phyloP scores from a whole-genome alignment of 768 basidiomycete species.

The Pholiota conissans region DNA sequence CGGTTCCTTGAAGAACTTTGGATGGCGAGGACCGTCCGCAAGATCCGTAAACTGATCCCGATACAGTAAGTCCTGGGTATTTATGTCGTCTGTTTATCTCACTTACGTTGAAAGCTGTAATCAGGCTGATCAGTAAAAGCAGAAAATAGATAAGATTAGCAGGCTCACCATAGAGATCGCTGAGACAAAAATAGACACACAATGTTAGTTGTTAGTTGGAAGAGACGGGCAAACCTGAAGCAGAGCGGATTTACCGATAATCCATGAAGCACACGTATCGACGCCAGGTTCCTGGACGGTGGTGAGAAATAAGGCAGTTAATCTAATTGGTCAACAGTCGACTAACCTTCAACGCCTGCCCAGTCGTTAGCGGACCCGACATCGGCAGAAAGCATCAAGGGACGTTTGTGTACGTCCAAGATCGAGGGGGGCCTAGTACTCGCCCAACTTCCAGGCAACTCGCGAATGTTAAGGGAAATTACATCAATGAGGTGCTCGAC shows the following conservation, averaged over 20 bases:
- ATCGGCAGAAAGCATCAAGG: constrained; percentile 46
- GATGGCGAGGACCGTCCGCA: constrained; percentile 35
- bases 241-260: constrained; percentile 48
- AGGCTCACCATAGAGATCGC: constrained; percentile 19
- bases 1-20: constrained; percentile 52
- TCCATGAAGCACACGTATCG: constrained; percentile 80
- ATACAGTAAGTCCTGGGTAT: neutral
- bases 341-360: constrained; percentile 66
- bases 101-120: constrained; percentile 50
- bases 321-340: neutral
- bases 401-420: constrained; percentile 50
- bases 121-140: neutral
- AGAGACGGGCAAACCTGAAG: neutral
- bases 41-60: constrained; percentile 31
- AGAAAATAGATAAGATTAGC: neutral
- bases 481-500: constrained; percentile 60
- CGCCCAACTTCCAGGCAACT: constrained; percentile 36
- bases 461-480: constrained; percentile 49
- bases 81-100: neutral
- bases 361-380: constrained; percentile 47
- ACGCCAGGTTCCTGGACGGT: constrained; percentile 56
- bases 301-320: neutral
- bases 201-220: constrained; percentile 31
- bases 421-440: constrained; percentile 48
- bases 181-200: constrained; percentile 28